Evolutionary conservation across 768 basidiomycete species (phyloP).

Genomic region (Clavulina sp.): DNA sequence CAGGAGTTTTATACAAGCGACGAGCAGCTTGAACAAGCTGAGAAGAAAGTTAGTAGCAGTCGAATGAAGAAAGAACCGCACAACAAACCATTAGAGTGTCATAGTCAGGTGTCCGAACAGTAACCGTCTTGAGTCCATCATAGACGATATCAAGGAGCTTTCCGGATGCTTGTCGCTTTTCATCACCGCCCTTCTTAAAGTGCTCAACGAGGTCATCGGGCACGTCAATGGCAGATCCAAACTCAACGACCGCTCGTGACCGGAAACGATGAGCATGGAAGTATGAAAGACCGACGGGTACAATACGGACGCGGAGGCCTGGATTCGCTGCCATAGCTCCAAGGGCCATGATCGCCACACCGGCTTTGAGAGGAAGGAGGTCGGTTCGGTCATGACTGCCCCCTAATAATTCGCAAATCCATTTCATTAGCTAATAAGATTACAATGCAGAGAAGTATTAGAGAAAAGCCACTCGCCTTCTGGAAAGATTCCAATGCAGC

Average conservation of each 20-base stretch:
- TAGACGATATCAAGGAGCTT: conserved; percentile 84
- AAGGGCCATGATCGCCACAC: conserved; percentile 93
- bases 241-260: conserved; percentile 93
- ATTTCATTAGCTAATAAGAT: neutral
- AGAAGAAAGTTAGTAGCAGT: conserved; percentile 7
- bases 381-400: conserved; percentile 97
- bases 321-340: conserved; percentile 93
- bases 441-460: neutral
- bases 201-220: conserved; percentile 73
- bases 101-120: conserved; percentile 87
- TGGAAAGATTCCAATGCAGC: conserved; percentile 92
- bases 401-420: conserved; percentile 41
- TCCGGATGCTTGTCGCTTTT: conserved; percentile 80
- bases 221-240: conserved; percentile 82
- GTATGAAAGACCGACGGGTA: conserved; percentile 45
- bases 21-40: conserved; percentile 93
- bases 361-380: conserved; percentile 90
- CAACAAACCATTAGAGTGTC: conserved; percentile 87
- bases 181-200: conserved; percentile 76
- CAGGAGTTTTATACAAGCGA: conserved; percentile 83
- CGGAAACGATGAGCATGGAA: conserved; percentile 75
- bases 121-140: conserved; percentile 88
- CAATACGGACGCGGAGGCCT: conserved; percentile 73
- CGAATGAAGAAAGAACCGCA: neutral
- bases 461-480: conserved; percentile 50